phyloP scores from a whole-genome alignment of 164 flowering plant species.

The Magnolia kwangsiensis region DNA sequence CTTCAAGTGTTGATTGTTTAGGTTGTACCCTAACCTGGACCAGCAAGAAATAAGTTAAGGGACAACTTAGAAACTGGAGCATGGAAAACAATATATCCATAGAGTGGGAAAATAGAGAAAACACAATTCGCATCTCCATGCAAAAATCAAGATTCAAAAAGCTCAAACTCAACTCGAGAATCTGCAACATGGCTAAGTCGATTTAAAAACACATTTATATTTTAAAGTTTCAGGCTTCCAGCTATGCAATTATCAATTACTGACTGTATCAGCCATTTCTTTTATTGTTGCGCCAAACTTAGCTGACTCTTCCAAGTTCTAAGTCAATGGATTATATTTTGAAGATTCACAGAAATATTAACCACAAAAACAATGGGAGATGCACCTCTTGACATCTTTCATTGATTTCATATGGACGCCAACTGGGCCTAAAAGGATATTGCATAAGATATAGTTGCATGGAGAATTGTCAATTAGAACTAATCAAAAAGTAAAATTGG shows the following conservation, averaged over 20 bases:
- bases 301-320: not conserved
- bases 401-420: slow-evolving; percentile 89
- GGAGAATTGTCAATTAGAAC: not conserved
- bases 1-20: slow-evolving; percentile 41
- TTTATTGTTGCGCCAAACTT: not conserved
- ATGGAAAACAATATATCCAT: not conserved
- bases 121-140: not conserved
- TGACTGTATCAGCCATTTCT: not conserved
- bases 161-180: not conserved
- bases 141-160: not conserved
- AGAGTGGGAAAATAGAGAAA: not conserved
- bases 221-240: too few species aligned
- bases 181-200: not conserved
- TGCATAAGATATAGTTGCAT: slow-evolving; percentile 72
- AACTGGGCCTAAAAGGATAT: slow-evolving; percentile 74
- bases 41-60: not conserved
- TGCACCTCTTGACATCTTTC: slow-evolving; percentile 70
- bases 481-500: not conserved
- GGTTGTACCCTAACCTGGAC: slow-evolving; percentile 73
- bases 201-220: too few species aligned
- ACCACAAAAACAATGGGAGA: not conserved
- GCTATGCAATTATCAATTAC: not conserved
- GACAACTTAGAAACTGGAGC: not conserved
- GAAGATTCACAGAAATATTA: not conserved
- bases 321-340: not conserved